These are phyloP conservation scores for Cardamine chenopodiifolia DNA, from an alignment of 345 rosid genomes.

Conservation along the genomic window DNA sequence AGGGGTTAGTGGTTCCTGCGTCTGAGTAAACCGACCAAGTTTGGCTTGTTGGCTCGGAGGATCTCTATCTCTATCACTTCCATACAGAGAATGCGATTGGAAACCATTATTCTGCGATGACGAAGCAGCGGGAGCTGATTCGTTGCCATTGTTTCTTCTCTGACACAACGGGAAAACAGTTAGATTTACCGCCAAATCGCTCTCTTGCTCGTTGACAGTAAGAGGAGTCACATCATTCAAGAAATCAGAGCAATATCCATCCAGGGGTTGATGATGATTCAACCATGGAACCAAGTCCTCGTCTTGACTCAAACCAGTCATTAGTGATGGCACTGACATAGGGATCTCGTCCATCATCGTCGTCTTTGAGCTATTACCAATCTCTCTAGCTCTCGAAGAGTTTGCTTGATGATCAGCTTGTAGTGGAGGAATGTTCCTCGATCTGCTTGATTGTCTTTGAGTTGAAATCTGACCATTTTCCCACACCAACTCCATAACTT, in stretches of 20 bases:
- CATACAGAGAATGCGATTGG: constrained; percentile 47
- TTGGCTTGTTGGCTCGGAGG: constrained; percentile 36
- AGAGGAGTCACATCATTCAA: constrained; percentile 65
- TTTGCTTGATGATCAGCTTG: constrained; percentile 34
- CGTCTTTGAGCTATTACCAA: constrained; percentile 40
- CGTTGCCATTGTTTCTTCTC: constrained; percentile 41
- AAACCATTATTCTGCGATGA: constrained; percentile 43
- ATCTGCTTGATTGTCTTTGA: constrained; percentile 64
- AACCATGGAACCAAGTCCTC: constrained; percentile 76
- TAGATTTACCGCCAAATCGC: constrained; percentile 13
- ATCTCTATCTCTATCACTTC: constrained; percentile 49
- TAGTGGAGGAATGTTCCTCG: constrained; percentile 43
- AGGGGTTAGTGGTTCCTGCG: constrained; percentile 46
- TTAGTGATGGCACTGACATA: constrained; percentile 51
- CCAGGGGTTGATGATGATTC: constrained; percentile 51
- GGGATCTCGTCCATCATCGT: constrained; percentile 55
- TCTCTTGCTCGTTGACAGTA: constrained; percentile 48
- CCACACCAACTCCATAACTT: constrained; percentile 71
- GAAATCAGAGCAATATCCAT: constrained; percentile 62
- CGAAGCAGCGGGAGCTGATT: constrained; percentile 43
- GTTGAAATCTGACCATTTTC: constrained; percentile 70
- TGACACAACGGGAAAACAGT: constrained; percentile 47
- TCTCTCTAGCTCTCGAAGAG: constrained; percentile 43
- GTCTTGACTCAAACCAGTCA: constrained; percentile 58
- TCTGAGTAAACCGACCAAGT: constrained; percentile 45